phyloP scores from a whole-genome alignment of 179 eudicot species.

The Silene noctiflora region DNA sequence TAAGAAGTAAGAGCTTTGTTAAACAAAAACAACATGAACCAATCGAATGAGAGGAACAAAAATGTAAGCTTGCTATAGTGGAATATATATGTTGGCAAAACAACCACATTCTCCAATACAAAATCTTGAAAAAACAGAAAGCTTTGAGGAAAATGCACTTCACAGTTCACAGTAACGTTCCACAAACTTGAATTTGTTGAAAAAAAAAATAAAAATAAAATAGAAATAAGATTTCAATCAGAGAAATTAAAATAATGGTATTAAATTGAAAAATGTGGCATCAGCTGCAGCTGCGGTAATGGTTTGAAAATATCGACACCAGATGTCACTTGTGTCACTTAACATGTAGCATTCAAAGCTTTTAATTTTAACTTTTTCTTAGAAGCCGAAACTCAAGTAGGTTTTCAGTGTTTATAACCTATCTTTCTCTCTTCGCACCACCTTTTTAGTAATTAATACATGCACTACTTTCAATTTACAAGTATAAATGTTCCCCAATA shows the following conservation, averaged over 20 bases:
- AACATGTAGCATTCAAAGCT: not conserved
- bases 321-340: not conserved
- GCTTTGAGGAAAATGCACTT: not conserved
- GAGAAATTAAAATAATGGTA: not conserved
- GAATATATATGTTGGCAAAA: not conserved
- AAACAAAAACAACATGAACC: conserved; percentile 13
- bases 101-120: not conserved
- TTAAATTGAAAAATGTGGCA: not conserved
- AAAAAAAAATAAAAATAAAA: not conserved
- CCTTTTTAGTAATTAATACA: not conserved
- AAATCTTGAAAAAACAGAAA: not conserved
- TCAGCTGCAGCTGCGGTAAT: not conserved
- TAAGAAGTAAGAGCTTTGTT: not conserved
- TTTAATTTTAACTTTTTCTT: not conserved
- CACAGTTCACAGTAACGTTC: not conserved
- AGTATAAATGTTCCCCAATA: not conserved
- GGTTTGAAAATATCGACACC: not conserved
- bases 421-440: not conserved
- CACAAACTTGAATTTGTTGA: not conserved
- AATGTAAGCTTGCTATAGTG: not conserved
- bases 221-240: not conserved
- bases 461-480: not conserved
- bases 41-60: conserved; percentile 10
- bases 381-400: not conserved
- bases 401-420: not conserved